Percentiles rank a stretch among this genome's conserved stretches.
Evolutionary conservation across 768 basidiomycete species (phyloP).

Genomic region (Trametes meyenii): DNA sequence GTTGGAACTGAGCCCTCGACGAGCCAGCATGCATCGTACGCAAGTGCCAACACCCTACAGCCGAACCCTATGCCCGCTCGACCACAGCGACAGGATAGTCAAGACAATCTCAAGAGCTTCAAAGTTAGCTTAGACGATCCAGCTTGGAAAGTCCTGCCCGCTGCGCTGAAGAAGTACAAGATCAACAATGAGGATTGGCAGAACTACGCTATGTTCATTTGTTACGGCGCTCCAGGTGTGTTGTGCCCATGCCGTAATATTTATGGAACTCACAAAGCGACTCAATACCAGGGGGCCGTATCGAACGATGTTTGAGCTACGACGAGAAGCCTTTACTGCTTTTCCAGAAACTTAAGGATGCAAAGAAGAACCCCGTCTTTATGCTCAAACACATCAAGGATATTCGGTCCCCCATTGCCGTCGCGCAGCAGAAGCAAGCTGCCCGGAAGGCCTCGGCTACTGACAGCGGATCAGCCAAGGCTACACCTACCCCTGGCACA

Average conservation of each 20-base stretch:
- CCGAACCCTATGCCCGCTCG: slow-evolving; percentile 42
- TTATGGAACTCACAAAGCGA: background rate
- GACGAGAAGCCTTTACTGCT: slow-evolving; percentile 97
- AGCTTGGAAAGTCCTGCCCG: slow-evolving; percentile 97
- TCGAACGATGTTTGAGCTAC: slow-evolving; percentile 94
- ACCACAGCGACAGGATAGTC: slow-evolving; percentile 64
- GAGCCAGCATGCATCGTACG: slow-evolving; percentile 15
- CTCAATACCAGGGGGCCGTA: slow-evolving; percentile 60
- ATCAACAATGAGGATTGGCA: slow-evolving; percentile 99
- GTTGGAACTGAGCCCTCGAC: slow-evolving; percentile 15
- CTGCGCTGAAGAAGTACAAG: slow-evolving; percentile 97
- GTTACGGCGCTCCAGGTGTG: slow-evolving; percentile 90
- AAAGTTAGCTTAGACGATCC: slow-evolving; percentile 98
- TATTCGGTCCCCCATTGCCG: slow-evolving; percentile 94
- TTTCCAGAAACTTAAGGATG: slow-evolving; percentile 97
- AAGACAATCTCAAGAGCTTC: slow-evolving; percentile 87
- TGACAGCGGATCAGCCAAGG: slow-evolving; percentile 44
- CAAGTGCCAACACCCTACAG: slow-evolving; percentile 10
- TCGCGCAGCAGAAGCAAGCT: slow-evolving; percentile 95
- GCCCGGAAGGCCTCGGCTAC: slow-evolving; percentile 65
- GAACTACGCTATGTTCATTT: slow-evolving; percentile 99
- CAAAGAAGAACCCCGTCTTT: slow-evolving; percentile 97
- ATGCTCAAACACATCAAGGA: slow-evolving; percentile 98
- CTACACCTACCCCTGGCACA: slow-evolving; percentile 29
- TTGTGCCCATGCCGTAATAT: slow-evolving; percentile 11